Evolutionary conservation across 2,329 filamentous ascomycete species (phyloP).

Genomic region (Nemania sp.): DNA sequence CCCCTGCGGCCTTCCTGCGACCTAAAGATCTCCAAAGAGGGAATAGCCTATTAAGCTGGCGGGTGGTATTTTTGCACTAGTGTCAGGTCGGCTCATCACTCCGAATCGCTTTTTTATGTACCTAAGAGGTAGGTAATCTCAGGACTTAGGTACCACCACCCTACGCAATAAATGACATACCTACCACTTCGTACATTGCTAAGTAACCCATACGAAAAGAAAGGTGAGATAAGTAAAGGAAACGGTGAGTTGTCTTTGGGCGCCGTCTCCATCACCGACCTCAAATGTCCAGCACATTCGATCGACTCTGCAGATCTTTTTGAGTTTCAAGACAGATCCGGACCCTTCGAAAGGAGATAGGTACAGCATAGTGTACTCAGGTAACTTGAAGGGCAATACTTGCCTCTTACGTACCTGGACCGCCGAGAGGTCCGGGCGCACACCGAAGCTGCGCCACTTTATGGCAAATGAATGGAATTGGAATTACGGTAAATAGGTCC

Average conservation of each 20-base stretch:
- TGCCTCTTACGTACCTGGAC: background rate
- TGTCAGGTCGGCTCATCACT: slow-evolving; percentile 3
- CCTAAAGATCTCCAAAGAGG: slow-evolving; percentile 21
- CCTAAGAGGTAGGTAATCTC: too few relatives aligned
- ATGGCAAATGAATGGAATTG: background rate
- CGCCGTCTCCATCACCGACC: slow-evolving; percentile 6
- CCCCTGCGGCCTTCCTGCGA: slow-evolving; percentile 23
- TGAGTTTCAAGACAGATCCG: background rate
- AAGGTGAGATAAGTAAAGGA: background rate
- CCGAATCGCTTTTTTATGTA: background rate
- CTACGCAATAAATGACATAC: too few relatives aligned
- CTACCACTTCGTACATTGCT: too few relatives aligned
- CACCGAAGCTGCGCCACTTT: slow-evolving; percentile 23
- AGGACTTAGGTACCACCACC: too few relatives aligned
- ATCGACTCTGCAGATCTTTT: background rate
- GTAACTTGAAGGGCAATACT: slow-evolving; percentile 1
- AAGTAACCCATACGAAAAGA: background rate
- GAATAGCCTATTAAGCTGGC: slow-evolving; percentile 13
- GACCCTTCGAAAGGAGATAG: too few relatives aligned
- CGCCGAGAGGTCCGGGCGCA: slow-evolving; percentile 19
- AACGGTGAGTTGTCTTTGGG: slow-evolving; percentile 15
- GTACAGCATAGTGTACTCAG: background rate
- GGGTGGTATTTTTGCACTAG: background rate
- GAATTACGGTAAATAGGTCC: background rate
- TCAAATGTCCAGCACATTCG: slow-evolving; percentile 10